Conservation (phyloP, 139 green algal genomes). For the Asterochloris sp. region DNA sequence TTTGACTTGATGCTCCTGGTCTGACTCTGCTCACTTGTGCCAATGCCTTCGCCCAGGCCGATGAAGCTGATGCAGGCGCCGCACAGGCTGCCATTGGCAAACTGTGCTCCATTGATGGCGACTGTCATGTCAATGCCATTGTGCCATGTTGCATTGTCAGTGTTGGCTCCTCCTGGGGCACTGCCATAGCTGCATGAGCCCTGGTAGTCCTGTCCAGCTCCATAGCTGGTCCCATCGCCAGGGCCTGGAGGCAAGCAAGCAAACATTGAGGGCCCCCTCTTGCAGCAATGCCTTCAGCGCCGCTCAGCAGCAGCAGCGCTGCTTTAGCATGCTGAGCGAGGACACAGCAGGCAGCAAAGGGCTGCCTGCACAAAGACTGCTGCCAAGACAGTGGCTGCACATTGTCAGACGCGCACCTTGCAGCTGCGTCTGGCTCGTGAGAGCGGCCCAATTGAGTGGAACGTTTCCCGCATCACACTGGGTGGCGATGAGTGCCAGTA, state of each 20-base stretch:
- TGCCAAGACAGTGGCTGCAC: too few relatives aligned
- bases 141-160: conserved; percentile 14
- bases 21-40: conserved; percentile 8
- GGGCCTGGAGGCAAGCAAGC: not conserved
- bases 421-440: not conserved
- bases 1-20: not conserved
- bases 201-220: conserved; percentile 13
- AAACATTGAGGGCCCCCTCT: not conserved
- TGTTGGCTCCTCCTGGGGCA: conserved; percentile 24
- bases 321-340: not conserved
- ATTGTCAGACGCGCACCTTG: not conserved
- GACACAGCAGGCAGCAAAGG: not conserved
- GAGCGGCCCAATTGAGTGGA: not conserved
- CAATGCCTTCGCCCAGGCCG: conserved; percentile 23
- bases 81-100: conserved; percentile 7
- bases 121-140: conserved; percentile 16
- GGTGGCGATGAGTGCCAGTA: too few relatives aligned
- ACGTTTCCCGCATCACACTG: too few relatives aligned
- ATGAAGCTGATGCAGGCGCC: conserved; percentile 29
- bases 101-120: conserved; percentile 26
- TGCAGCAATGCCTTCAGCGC: not conserved
- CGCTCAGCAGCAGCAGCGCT: too few relatives aligned
- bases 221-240: conserved; percentile 25
- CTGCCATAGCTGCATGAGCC: conserved; percentile 27
- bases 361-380: too few relatives aligned